A percentile compares a stretch with the other conserved stretches of the same genome.
Conservation (phyloP, 768 basidiomycete genomes). For the Termitomyces titanicus region DNA sequence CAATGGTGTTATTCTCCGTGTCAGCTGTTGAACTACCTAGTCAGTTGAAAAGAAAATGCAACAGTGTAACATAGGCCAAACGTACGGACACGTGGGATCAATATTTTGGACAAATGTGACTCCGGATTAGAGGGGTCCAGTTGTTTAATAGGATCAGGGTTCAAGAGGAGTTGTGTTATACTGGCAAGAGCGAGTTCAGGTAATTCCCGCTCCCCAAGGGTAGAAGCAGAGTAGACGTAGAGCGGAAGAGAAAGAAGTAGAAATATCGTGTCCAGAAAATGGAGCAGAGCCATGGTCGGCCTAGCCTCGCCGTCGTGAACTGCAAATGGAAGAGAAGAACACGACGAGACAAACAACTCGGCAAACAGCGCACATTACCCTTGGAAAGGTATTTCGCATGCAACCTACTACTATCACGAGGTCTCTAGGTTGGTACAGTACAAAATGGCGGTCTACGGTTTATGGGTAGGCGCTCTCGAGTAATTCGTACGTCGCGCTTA, state of each 20-base stretch:
- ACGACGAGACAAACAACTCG: background rate
- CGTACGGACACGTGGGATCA: conserved; percentile 82
- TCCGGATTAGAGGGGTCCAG: conserved; percentile 61
- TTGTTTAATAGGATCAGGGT: conserved; percentile 63
- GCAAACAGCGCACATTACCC: too few relatives aligned
- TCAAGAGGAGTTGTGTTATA: conserved; percentile 45
- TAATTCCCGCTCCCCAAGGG: conserved; percentile 38
- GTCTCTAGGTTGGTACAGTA: background rate
- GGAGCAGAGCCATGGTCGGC: conserved; percentile 7
- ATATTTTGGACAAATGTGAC: conserved; percentile 77
- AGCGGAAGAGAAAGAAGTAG: conserved; percentile 25
- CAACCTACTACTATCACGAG: too few relatives aligned
- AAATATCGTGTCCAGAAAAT: conserved; percentile 21
- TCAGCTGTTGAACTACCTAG: conserved; percentile 41
- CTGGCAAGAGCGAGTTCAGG: conserved; percentile 45
- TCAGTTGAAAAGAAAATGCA: conserved; percentile 6
- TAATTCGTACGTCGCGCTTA: background rate
- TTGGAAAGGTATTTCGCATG: too few relatives aligned
- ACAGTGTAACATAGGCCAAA: conserved; percentile 14
- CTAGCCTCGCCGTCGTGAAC: background rate
- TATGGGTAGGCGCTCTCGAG: conserved; percentile 58
- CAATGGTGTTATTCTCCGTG: conserved; percentile 75
- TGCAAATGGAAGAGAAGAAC: too few relatives aligned
- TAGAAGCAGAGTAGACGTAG: conserved; percentile 31
- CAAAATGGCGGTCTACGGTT: conserved; percentile 72